Evolutionary conservation across 495 filamentous ascomycete genomes (phyloP).

Genomic region (Xylaria telfairii): DNA sequence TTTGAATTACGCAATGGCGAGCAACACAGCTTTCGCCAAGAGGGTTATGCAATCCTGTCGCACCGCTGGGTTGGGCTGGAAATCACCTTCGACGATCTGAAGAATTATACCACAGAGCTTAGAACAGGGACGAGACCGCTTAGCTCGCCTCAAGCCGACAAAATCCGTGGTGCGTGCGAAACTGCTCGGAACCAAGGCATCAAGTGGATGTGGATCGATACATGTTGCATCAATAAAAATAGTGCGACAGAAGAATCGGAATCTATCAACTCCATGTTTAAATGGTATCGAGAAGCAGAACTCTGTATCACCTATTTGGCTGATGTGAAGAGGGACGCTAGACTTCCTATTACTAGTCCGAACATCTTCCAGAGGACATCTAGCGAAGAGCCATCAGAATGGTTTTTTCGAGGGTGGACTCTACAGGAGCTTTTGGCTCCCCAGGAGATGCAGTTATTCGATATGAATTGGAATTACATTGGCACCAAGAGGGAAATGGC

Average conservation of each 20-base stretch:
- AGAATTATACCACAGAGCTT: slow-evolving; percentile 7
- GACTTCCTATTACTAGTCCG: neutral
- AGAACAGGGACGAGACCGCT: slow-evolving; percentile 25
- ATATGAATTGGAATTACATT: slow-evolving; percentile 33
- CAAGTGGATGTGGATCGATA: slow-evolving; percentile 39
- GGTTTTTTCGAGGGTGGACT: slow-evolving; percentile 51
- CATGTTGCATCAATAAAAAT: slow-evolving; percentile 30
- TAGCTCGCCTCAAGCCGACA: slow-evolving; percentile 17
- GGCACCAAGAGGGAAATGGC: slow-evolving; percentile 31
- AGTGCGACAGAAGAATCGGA: slow-evolving; percentile 20
- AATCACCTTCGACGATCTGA: slow-evolving; percentile 39
- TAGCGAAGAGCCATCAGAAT: slow-evolving; percentile 25
- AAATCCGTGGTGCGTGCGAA: slow-evolving; percentile 32
- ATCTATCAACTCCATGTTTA: slow-evolving; percentile 26
- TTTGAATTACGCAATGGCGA: slow-evolving; percentile 26
- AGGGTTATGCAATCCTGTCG: slow-evolving; percentile 45
- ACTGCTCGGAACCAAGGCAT: slow-evolving; percentile 29
- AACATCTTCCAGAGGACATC: neutral
- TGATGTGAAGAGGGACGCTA: slow-evolving; percentile 24
- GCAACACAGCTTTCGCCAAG: slow-evolving; percentile 25
- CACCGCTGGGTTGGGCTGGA: slow-evolving; percentile 46
- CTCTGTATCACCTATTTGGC: slow-evolving; percentile 36
- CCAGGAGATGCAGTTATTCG: slow-evolving; percentile 39
- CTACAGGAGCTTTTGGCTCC: slow-evolving; percentile 48
- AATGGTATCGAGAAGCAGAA: slow-evolving; percentile 23